Percentiles rank a stretch among this genome's conserved stretches.
These are phyloP conservation scores for Thelonectria rubi DNA, from an alignment of 2,329 filamentous ascomycete genomes.

Conservation along the genomic window DNA sequence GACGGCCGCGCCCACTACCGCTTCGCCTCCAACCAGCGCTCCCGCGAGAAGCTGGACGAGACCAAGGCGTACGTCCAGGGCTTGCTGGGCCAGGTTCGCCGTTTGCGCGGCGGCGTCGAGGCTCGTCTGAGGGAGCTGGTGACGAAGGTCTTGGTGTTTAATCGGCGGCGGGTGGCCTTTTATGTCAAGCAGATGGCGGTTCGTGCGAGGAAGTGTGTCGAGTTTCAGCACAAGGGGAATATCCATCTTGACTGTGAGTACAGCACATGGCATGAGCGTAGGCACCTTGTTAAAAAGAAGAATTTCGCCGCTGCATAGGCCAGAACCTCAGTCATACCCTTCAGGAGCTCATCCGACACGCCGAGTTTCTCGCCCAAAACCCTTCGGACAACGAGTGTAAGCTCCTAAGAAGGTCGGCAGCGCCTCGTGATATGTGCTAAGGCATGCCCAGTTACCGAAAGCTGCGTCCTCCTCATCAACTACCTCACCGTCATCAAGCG, in stretches of 20 bases:
- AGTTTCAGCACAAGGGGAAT: background rate
- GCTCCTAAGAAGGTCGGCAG: background rate
- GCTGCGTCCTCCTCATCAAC: background rate
- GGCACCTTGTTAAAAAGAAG: no score
- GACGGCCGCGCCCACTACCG: slow-evolving; percentile 34
- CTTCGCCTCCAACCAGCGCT: slow-evolving; percentile 40
- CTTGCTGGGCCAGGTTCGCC: slow-evolving; percentile 1
- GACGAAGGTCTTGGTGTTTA: slow-evolving; percentile 20
- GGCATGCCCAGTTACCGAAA: background rate
- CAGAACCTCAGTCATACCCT: background rate
- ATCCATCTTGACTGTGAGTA: background rate
- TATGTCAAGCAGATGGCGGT: slow-evolving; percentile 13
- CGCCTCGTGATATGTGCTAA: background rate
- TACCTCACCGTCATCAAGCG: slow-evolving; percentile 7
- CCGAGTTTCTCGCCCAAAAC: background rate
- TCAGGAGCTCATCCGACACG: background rate
- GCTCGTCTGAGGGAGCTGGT: background rate
- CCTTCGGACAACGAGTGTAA: background rate
- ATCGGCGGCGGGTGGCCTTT: slow-evolving; percentile 11
- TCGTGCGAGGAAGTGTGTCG: background rate
- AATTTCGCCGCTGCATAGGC: background rate
- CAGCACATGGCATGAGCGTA: no score
- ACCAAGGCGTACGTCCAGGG: slow-evolving; percentile 13
- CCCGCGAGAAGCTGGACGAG: slow-evolving; percentile 10
- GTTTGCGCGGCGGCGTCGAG: no score